These are phyloP conservation scores for Pythium vanterpoolii DNA, from an alignment of 352 stramenopile species.

Conservation along the genomic window DNA sequence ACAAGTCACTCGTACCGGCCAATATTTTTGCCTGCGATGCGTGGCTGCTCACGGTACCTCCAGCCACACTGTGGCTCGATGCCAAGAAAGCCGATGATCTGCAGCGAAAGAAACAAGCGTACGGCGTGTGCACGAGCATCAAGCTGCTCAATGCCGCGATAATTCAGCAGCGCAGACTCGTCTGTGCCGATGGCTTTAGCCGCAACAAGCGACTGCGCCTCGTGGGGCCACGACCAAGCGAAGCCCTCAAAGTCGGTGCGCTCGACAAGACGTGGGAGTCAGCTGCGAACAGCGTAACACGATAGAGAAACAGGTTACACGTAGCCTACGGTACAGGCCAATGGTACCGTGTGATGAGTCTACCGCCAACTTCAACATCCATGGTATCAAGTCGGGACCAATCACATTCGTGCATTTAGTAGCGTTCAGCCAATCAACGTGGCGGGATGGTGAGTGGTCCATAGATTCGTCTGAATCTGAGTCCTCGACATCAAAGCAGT, in stretches of 20 bases:
- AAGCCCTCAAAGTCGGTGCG: conserved; percentile 41
- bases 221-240: conserved; percentile 34
- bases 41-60: conserved; percentile 63
- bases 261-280: conserved; percentile 42
- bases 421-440: conserved; percentile 3
- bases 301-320: background rate
- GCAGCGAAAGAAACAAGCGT: conserved; percentile 54
- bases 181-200: conserved; percentile 68
- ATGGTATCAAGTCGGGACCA: background rate
- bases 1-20: conserved; percentile 59
- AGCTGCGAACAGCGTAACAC: conserved; percentile 18
- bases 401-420: background rate
- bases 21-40: conserved; percentile 77
- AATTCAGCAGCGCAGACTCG: conserved; percentile 49
- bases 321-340: too few relatives aligned
- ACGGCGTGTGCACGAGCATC: conserved; percentile 75
- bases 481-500: too few relatives aligned
- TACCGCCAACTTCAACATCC: conserved; percentile 6
- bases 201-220: conserved; percentile 60
- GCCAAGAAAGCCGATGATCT: conserved; percentile 45
- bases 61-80: conserved; percentile 54
- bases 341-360: too few relatives aligned
- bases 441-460: background rate
- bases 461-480: background rate
- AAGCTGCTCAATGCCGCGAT: conserved; percentile 72